Conservation (phyloP, 169 alveolate species). For the Plasmodium knowlesi region DNA sequence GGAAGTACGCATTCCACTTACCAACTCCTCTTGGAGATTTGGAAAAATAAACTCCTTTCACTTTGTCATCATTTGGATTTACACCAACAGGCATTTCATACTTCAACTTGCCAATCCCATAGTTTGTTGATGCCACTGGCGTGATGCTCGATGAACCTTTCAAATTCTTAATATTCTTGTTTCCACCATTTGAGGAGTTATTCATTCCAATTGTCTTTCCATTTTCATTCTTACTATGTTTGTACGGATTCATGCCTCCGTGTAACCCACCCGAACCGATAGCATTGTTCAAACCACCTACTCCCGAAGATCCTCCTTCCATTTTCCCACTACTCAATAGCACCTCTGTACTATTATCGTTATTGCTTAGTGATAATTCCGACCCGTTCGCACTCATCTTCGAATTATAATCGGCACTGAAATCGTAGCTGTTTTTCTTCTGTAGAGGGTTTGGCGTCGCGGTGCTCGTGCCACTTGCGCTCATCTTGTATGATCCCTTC, state of each 20-base stretch:
- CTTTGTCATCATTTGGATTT: slow-evolving; percentile 70
- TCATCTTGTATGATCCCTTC: background rate
- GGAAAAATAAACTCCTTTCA: slow-evolving; percentile 60
- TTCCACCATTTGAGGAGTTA: slow-evolving; percentile 2
- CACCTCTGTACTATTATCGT: slow-evolving; percentile 9
- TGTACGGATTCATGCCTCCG: background rate
- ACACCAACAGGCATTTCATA: slow-evolving; percentile 74
- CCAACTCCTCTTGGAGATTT: slow-evolving; percentile 72
- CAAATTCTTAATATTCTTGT: background rate
- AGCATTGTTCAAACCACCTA: background rate
- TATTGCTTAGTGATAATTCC: slow-evolving; percentile 36
- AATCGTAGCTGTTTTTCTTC: slow-evolving; percentile 52
- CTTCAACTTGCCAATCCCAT: slow-evolving; percentile 34
- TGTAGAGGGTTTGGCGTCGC: background rate
- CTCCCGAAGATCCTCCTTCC: background rate
- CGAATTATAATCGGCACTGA: slow-evolving; percentile 40
- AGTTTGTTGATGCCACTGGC: background rate
- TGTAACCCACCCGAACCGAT: background rate
- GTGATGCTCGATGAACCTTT: slow-evolving; percentile 7
- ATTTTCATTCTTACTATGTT: slow-evolving; percentile 1
- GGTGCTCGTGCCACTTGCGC: background rate
- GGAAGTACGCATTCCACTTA: slow-evolving; percentile 70
- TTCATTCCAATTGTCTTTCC: background rate
- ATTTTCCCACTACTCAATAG: background rate
- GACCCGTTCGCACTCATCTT: slow-evolving; percentile 44